These are phyloP conservation scores for Irpex sp. DNA, from an alignment of 1,284 basidiomycete genomes.

Conservation along the genomic window DNA sequence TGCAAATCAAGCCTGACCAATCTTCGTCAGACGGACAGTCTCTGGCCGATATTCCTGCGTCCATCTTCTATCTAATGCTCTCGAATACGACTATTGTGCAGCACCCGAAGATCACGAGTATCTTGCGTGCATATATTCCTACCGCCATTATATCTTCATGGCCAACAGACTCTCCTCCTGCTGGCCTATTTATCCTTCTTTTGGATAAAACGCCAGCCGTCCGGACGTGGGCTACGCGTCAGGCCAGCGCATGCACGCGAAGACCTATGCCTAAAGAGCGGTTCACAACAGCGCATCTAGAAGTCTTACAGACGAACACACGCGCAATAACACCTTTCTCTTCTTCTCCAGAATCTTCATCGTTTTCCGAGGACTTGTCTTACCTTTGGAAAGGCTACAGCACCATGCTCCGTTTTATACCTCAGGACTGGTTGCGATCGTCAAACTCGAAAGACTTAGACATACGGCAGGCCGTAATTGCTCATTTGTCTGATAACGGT, in stretches of 20 bases:
- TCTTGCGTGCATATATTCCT: conserved; percentile 41
- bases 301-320: conserved; percentile 39
- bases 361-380: conserved; percentile 35
- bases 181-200: conserved; percentile 58
- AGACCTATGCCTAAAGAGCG: conserved; percentile 44
- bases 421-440: conserved; percentile 39
- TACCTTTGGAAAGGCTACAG: conserved; percentile 55
- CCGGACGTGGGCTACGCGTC: conserved; percentile 56
- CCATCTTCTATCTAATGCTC: conserved; percentile 62
- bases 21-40: conserved; percentile 17
- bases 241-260: conserved; percentile 35
- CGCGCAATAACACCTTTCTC: conserved; percentile 17
- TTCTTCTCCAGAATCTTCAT: conserved; percentile 21
- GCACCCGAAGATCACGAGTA: conserved; percentile 43
- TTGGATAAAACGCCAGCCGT: conserved; percentile 45
- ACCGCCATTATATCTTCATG: conserved; percentile 38
- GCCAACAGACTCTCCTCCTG: conserved; percentile 50
- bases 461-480: conserved; percentile 48
- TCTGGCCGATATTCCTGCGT: conserved; percentile 40
- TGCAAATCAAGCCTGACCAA: conserved; percentile 28
- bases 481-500: conserved; percentile 61
- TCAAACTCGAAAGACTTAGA: conserved; percentile 35
- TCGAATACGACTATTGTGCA: conserved; percentile 61
- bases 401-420: conserved; percentile 48
- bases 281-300: conserved; percentile 43